Base-by-base conservation (phyloP, 805 yeast genomes). In the Sugiyamaella smithiae region DNA sequence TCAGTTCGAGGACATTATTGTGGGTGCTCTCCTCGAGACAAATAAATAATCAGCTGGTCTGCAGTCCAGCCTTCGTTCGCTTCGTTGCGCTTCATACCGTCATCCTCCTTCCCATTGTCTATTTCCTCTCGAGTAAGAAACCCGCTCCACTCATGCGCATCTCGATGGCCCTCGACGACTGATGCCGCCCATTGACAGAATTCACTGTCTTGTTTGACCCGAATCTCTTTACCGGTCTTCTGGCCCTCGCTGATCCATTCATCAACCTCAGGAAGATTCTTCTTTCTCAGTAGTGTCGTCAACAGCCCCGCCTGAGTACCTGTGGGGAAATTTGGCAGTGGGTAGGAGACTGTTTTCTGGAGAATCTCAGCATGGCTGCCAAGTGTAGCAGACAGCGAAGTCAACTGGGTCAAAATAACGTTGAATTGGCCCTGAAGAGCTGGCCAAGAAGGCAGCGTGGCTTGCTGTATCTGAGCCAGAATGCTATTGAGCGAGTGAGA, bases 241-340 rank as follows among this genome's bases (percentile, higher is more conserved):
- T 61, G 67, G 1, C 78, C 78, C 17, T 69, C 65, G 28, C 73
- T 73, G 5, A 89, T 77, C 97, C 98, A 91, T 41, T 80, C 85
- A 45, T 82, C 86, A 1, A 91, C 95, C 54, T 90, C 97, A 0
- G 99, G 98, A 8, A 87, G 70, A 43, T 84, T 84, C 63, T 90
- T 91, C 64, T 90, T 93, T 50, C 98, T 76, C 51, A 93, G 66
- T 51, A 93, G 70, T 0, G 97, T 89, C 0, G 95, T 85, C 44
- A 90, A 68, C 29, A 93, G 72, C 1, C 88, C 86, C 59, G 86
- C 90, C 55, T 87, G 90, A 38, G 87, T 85, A 0, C 88, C 78
- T 0, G 95, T 80, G 6, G 97, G 97, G 63, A 91, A 93, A 17
- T 77, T 76, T 0, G 90, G 84, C 46, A 87, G 70, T 1, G 99